Percentiles rank a stretch among this genome's conserved stretches.
These are phyloP conservation scores for Thymus quinquecostatus DNA, from an alignment of 257 asterid genomes.

Conservation along the genomic window DNA sequence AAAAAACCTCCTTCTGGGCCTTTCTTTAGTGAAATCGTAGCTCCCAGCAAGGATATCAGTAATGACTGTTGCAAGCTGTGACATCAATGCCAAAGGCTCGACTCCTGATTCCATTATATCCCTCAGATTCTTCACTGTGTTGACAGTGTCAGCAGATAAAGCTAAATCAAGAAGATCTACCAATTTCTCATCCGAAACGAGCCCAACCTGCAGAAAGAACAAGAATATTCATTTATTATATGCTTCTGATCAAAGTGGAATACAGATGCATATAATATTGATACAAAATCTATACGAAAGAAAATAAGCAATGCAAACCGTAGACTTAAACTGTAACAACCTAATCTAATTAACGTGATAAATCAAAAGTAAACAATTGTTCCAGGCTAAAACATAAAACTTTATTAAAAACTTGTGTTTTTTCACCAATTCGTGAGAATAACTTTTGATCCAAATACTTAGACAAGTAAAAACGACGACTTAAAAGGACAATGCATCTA, in stretches of 20 bases:
- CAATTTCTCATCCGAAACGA: constrained; percentile 88
- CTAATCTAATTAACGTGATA: too few relatives aligned
- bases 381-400: too few relatives aligned
- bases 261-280: constrained; percentile 19
- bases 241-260: constrained; percentile 6
- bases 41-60: constrained; percentile 98
- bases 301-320: too few relatives aligned
- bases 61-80: constrained; percentile 95
- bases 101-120: constrained; percentile 95
- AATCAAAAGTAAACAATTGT: too few relatives aligned
- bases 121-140: constrained; percentile 92
- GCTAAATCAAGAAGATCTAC: constrained; percentile 96
- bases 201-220: constrained; percentile 68
- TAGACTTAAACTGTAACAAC: too few relatives aligned
- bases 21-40: constrained; percentile 65
- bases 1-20: constrained; percentile 82
- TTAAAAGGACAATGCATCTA: too few relatives aligned
- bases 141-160: constrained; percentile 92
- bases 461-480: too few relatives aligned
- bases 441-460: too few relatives aligned
- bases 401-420: too few relatives aligned
- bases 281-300: too few relatives aligned
- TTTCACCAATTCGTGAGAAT: too few relatives aligned
- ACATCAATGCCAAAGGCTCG: constrained; percentile 95
- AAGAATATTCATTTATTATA: background rate